Base-by-base conservation (phyloP, 805 yeast genomes). In the Spathaspora passalidarum region DNA sequence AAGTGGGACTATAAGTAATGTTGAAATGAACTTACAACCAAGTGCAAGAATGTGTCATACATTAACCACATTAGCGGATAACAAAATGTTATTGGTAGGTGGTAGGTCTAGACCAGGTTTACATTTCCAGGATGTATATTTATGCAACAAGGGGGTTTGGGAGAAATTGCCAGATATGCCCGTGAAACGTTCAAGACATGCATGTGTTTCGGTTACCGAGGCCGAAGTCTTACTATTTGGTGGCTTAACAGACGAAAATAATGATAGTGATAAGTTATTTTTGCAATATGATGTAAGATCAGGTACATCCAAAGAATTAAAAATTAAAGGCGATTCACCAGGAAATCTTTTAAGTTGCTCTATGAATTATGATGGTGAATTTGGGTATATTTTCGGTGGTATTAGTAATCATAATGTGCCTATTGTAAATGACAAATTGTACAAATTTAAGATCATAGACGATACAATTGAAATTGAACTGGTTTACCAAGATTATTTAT, bases 31-130 rank as follows among this genome's bases (percentile, higher is more conserved):
- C 8, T 25, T 14, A 4, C 16, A 21, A 10, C 66, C 73, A 0
- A 46, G 60, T 0, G 68, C 80, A 7, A 68, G 91, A 46, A 76
- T 81, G 79, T 74, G 84, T 48, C 91, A 86, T 54, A 68, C 82
- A 0, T 52, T 80, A 26, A 72, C 78, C 0, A 44, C 56, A 0
- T 32, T 77, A 1, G 53, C 48, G 2, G 52, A 58, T 11, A 57
- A 59, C 1, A 56, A 54, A 0, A 37, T 66, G 0, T 45, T 83
- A 1, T 49, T 84, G 3, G 63, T 79, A 26, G 95, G 94, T 2
- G 96, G 96, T 3, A 72, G 95, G 49, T 63, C 74, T 2, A 72
- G 80, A 1, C 95, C 96, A 0, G 73, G 76, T 2, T 58, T 61
- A 8, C 63, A 69, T 0, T 57, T 78, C 32, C 45, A 44, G 4